Evolutionary conservation across 768 basidiomycete species (phyloP), one percentile per base, ranked within the genome.

Genomic region (Erythrobasidium yunnanense): DNA sequence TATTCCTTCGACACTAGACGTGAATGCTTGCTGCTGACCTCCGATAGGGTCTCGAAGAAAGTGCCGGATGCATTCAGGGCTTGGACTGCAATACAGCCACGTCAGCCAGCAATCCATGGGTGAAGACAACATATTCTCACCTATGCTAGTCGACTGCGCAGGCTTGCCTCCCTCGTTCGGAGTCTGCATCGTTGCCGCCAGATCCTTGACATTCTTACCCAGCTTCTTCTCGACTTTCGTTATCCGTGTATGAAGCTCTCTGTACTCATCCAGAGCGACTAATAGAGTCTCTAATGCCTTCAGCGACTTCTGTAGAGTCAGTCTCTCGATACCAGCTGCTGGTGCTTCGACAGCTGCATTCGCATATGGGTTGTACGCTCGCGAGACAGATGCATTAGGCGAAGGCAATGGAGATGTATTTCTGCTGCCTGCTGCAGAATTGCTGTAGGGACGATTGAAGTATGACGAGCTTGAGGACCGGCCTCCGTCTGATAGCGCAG

Each of bases 251-350:
- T 32, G 30, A 11, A 69, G 20, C 0, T 63, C 51, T 15, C 70
- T 30, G n/a, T 68, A 34, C 2, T 70, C 70, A 42, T 72, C 71
- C 20, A 72, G 53, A 7, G 68, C 66, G 45, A 69, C 71, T 25
- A 72, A 65, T 18, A 72, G 27, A 1, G 46, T 35, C 1, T 54
- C 51, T 18, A 72, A 49, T 1, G 30, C 7, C 1, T 49, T 23
- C 22, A 72, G 65, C 2, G 68, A 34, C 32, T 65, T 63, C 55
- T 72, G 71, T 4, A 72, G 60, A 25, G 55, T 63, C 5, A 32
- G 20, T 8, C 71, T 68, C 11, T 72, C 71, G 29, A 72, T 23
- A 5, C 50, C 38, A 1, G 13, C n/a, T 20, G 35, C 23, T 18
- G 33, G 34, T 4, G 11, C 29, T n/a, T 42, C 38, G 11, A n/a